Conservation (phyloP, 257 asterid genomes). For the Penstemon davidsonii region DNA sequence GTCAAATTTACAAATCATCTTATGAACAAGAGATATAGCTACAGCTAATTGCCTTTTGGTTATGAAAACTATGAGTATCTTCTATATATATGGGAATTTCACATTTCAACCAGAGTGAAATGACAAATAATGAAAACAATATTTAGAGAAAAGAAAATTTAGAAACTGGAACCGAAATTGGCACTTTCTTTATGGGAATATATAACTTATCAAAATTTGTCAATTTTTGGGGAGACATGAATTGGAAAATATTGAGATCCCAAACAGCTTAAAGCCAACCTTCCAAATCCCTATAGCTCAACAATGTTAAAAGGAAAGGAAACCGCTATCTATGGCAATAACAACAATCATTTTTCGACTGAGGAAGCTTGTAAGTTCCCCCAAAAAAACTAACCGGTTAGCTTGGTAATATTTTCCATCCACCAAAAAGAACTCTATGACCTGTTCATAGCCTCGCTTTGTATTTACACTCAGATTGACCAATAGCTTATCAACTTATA, state of each 20-base stretch:
- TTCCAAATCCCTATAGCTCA: conserved; percentile 21
- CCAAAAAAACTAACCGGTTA: background rate
- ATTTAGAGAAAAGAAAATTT: background rate
- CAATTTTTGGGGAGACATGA: conserved; percentile 9
- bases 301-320: background rate
- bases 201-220: conserved; percentile 14
- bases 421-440: background rate
- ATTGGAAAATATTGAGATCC: conserved; percentile 15
- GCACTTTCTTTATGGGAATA: background rate
- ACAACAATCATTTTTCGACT: background rate
- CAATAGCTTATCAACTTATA: background rate
- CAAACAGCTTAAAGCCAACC: conserved; percentile 19
- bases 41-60: too few species aligned
- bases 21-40: too few species aligned
- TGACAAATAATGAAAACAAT: background rate
- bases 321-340: background rate
- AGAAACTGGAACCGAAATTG: background rate
- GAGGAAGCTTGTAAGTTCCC: background rate
- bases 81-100: too few species aligned
- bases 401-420: background rate
- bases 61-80: too few species aligned
- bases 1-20: too few species aligned
- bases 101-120: background rate
- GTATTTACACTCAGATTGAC: conserved; percentile 15
- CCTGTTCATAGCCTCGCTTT: background rate